phyloP scores from a whole-genome alignment of 352 stramenopile species.

The Phytophthora cactorum region DNA sequence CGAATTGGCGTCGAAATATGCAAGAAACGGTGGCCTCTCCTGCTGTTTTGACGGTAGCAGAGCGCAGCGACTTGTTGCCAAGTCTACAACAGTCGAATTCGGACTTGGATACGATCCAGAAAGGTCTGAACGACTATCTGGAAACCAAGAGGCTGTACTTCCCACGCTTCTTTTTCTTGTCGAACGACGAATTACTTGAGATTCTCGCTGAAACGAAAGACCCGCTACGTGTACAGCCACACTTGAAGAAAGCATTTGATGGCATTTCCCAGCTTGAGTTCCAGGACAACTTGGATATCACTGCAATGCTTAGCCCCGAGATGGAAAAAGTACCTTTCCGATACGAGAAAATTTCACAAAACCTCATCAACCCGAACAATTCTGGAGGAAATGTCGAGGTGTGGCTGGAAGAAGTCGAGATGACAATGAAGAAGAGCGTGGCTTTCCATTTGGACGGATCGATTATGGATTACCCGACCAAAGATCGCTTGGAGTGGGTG shows the following conservation, averaged over 20 bases:
- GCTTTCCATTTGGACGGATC: slow-evolving; percentile 83
- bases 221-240: slow-evolving; percentile 93
- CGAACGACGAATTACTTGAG: slow-evolving; percentile 92
- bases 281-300: slow-evolving; percentile 92
- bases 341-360: slow-evolving; percentile 89
- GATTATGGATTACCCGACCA: slow-evolving; percentile 87
- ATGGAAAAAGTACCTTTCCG: slow-evolving; percentile 91
- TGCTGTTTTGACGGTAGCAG: slow-evolving; percentile 76
- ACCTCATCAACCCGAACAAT: slow-evolving; percentile 93
- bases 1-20: slow-evolving; percentile 90
- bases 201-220: slow-evolving; percentile 95
- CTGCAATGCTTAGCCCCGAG: slow-evolving; percentile 87
- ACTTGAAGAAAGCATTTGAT: slow-evolving; percentile 95
- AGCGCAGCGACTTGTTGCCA: slow-evolving; percentile 81
- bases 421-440: slow-evolving; percentile 88
- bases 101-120: slow-evolving; percentile 95
- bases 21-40: slow-evolving; percentile 81
- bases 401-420: slow-evolving; percentile 86
- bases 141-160: slow-evolving; percentile 92
- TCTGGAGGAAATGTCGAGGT: slow-evolving; percentile 95
- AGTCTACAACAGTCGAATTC: slow-evolving; percentile 89
- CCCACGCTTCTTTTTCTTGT: slow-evolving; percentile 94
- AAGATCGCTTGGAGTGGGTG: slow-evolving; percentile 91
- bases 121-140: slow-evolving; percentile 93
- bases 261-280: slow-evolving; percentile 94